These are phyloP conservation scores for Ceratobasidium sp. DNA, from an alignment of 1,284 basidiomycete species.

Conservation along the genomic window DNA sequence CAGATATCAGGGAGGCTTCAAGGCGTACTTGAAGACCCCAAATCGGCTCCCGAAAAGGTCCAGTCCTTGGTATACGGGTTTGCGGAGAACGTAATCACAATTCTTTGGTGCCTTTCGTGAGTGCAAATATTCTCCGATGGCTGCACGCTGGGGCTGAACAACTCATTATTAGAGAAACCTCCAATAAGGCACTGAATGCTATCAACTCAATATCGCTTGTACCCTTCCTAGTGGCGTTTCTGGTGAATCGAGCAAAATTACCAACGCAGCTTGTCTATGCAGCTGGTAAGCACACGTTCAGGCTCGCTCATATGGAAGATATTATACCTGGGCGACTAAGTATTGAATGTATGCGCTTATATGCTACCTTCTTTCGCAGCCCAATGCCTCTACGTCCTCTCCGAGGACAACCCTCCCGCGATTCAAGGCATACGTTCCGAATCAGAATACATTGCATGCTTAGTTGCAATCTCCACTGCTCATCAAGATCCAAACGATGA, in stretches of 20 bases:
- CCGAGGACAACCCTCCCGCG: constrained; percentile 84
- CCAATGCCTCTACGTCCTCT: constrained; percentile 90
- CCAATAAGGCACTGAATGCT: constrained; percentile 87
- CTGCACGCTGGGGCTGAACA: constrained; percentile 19
- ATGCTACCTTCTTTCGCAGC: constrained; percentile 61
- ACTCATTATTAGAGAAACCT: constrained; percentile 79
- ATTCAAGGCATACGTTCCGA: constrained; percentile 72
- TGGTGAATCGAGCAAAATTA: constrained; percentile 74
- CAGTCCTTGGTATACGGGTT: constrained; percentile 86
- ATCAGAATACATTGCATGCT: constrained; percentile 72
- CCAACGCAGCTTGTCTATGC: constrained; percentile 78
- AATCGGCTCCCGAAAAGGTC: constrained; percentile 72
- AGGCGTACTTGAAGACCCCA: constrained; percentile 71
- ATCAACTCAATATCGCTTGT: constrained; percentile 83
- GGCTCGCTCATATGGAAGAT: not conserved
- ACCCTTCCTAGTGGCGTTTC: constrained; percentile 87
- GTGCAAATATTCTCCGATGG: constrained; percentile 55
- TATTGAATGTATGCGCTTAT: constrained; percentile 38
- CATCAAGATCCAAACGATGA: constrained; percentile 53
- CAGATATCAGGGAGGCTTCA: constrained; percentile 81
- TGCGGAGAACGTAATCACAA: constrained; percentile 89
- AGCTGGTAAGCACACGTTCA: constrained; percentile 68
- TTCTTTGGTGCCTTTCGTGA: constrained; percentile 93
- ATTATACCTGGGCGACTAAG: constrained; percentile 1
- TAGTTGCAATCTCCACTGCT: constrained; percentile 65